Evolutionary conservation across 305 asterid genomes (phyloP), one percentile per base, ranked within the genome.

Genomic region (Fraxinus floribunda): DNA sequence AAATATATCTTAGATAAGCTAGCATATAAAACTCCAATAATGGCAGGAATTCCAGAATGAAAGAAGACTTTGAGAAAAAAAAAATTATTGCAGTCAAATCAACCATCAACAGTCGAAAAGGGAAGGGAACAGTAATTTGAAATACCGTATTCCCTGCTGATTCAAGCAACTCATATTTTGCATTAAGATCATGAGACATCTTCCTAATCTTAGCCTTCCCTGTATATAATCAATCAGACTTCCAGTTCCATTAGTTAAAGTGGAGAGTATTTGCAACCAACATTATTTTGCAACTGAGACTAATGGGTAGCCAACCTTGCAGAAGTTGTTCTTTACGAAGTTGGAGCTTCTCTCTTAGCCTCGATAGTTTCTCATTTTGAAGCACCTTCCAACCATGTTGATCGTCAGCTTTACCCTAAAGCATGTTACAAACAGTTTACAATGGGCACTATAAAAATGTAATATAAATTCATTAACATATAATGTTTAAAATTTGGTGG

Each of bases 321-420:
- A 86, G 87, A 85, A 92, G 89, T 85, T 91, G 93, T 77, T 91
- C 95, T 86, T 91, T 92, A 62, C 88, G 90, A 78, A 36, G 89
- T 79, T 80, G 93, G 83, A 96, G 99, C 90, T 86, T 93, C 85
- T 93, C 95, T 88, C 88, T 92, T 88, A 90, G 85, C 90, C 88
- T 91, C 11, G 90, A 84, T 78, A 96, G 83, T 79, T 93, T 96
- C 91, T 96, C 99, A 79, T 91, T 88, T 82, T 92, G 94, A 78
- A 90, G 93, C 83, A 93, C 92, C 85, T 93, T 88, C 97, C 95
- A 96, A 87, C 93, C 91, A 75, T 88, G 91, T 89, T 96, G 99
- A 91, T 96, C 98, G 86, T 96, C 98, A 73, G 98, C 98, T 91
- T 92, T 94, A 71, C 99, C 94, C 99, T 96, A 85, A 80, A 29